Base-by-base conservation (phyloP, 192 early-diverging fungal genomes). In the Martensiomyces pterosporus region DNA sequence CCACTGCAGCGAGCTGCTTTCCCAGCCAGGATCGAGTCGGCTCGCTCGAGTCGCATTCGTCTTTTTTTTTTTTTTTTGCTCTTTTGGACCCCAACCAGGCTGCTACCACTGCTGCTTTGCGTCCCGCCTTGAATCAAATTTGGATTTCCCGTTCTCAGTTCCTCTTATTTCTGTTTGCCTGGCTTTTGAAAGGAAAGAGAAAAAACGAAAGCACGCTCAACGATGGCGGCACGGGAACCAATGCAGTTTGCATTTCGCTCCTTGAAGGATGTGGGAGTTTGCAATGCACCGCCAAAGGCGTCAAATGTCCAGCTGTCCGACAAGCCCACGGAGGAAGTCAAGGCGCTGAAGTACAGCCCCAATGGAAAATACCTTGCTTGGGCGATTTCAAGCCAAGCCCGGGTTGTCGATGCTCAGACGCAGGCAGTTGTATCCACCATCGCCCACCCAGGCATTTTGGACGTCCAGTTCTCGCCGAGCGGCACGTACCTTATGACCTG, bases 401-500 rank as follows among this genome's bases (percentile, higher is more conserved):
- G 85, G 52, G 74, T 93, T 39, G 81, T 84, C 52, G 80, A 90
- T 60, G 83, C 90, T 24, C 60, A 73, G 40, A 79, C 78, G 16
- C 60, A 83, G 38, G 56, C 78, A 46, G 60, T 79, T n/a, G 61
- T 87, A 21, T 79, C 78, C 46, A 80, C 77, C 26, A 80, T 97
- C 47, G 60, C 59, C 15, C 67, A 72, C 40, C 64, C 77, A 39
- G 82, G 83, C 57, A 80, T 92, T 18, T 67, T 93, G 46, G 92
- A 92, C 77, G 80, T 91, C 24, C 86, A 77, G 57, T 93, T 98
- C 64, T 98, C 95, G 10, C 93, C 95, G 48, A 79, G 78, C 47
- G 90, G 89, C 49, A 92, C 81, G 23, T 98, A 85, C 51, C 36
- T 95, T 13, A 80, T 90, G n/a, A 94, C 90, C 26, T 95, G 87